phyloP scores from a whole-genome alignment of 306 rosid species.

The Sphenostylis stenocarpa region DNA sequence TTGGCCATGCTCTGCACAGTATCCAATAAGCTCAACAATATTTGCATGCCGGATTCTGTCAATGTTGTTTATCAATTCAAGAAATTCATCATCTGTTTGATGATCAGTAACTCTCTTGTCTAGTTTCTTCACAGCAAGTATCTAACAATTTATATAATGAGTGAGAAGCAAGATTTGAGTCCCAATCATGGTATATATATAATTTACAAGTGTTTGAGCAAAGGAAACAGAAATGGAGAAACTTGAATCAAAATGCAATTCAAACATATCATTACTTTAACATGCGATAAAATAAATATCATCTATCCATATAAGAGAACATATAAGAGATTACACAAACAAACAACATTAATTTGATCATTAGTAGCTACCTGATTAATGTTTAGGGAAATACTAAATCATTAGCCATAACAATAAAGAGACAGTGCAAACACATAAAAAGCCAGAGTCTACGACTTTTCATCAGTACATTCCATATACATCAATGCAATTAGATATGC shows the following conservation, averaged over 20 bases:
- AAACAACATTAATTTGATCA: slow-evolving; percentile 14
- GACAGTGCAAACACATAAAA: slow-evolving; percentile 9
- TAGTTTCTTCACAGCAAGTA: slow-evolving; percentile 86
- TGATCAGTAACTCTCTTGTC: slow-evolving; percentile 63
- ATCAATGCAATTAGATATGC: slow-evolving; percentile 24
- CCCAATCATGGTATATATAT: slow-evolving; percentile 27
- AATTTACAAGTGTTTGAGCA: slow-evolving; percentile 24
- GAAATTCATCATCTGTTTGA: slow-evolving; percentile 79
- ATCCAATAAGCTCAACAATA: slow-evolving; percentile 78
- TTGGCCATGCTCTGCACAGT: slow-evolving; percentile 83
- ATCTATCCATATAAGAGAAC: background rate
- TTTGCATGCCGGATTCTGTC: slow-evolving; percentile 81
- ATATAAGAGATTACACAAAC: background rate
- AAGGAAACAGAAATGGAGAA: slow-evolving; percentile 15
- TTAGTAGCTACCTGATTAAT: background rate
- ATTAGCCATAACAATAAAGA: background rate
- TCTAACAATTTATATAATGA: slow-evolving; percentile 50
- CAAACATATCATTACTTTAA: slow-evolving; percentile 3
- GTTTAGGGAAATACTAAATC: background rate
- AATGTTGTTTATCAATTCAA: slow-evolving; percentile 68
- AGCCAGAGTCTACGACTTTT: background rate
- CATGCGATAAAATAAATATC: slow-evolving; percentile 2
- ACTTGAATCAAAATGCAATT: slow-evolving; percentile 1
- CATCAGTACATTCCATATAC: background rate
- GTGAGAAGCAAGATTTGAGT: slow-evolving; percentile 29